Evolutionary conservation across 805 yeast genomes (phyloP).

Genomic region (Wickerhamomyces queroliae): DNA sequence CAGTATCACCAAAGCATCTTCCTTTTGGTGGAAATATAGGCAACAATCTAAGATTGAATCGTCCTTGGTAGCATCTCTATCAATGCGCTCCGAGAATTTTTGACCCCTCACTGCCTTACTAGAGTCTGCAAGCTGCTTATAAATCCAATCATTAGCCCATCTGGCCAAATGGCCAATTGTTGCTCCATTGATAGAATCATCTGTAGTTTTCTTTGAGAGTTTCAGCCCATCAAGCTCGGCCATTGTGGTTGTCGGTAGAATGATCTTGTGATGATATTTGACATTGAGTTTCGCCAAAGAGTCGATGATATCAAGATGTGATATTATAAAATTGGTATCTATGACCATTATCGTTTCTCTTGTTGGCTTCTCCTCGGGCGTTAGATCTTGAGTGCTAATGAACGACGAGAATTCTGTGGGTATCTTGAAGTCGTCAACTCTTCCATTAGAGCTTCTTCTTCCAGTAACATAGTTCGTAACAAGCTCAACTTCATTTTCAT

Average conservation of each 20-base stretch:
- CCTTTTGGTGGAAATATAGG: slow-evolving; percentile 44
- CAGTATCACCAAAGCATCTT: slow-evolving; percentile 44
- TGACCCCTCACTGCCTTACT: slow-evolving; percentile 60
- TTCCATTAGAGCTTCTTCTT: slow-evolving; percentile 10
- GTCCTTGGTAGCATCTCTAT: slow-evolving; percentile 47
- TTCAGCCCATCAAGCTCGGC: slow-evolving; percentile 84
- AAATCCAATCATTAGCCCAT: slow-evolving; percentile 76
- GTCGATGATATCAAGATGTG: slow-evolving; percentile 58
- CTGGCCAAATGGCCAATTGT: slow-evolving; percentile 57
- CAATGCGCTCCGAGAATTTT: slow-evolving; percentile 45
- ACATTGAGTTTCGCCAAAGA: slow-evolving; percentile 36
- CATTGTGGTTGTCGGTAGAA: slow-evolving; percentile 68
- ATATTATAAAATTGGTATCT: slow-evolving; percentile 79
- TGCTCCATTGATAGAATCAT: slow-evolving; percentile 11
- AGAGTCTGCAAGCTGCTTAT: slow-evolving; percentile 45
- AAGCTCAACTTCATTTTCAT: slow-evolving; percentile 34
- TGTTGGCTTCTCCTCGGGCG: slow-evolving; percentile 3
- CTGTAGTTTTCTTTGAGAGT: slow-evolving; percentile 26
- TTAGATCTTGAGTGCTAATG: slow-evolving; percentile 1
- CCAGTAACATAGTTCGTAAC: slow-evolving; percentile 36
- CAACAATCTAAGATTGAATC: slow-evolving; percentile 87
- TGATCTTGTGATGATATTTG: slow-evolving; percentile 40
- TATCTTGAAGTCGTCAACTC: neutral
- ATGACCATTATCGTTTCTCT: slow-evolving; percentile 46
- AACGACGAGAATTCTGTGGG: neutral